Percentiles rank a stretch among this genome's conserved stretches.
Evolutionary conservation across 2,329 filamentous ascomycete genomes (phyloP).

Genomic region (Neonectria faginata): DNA sequence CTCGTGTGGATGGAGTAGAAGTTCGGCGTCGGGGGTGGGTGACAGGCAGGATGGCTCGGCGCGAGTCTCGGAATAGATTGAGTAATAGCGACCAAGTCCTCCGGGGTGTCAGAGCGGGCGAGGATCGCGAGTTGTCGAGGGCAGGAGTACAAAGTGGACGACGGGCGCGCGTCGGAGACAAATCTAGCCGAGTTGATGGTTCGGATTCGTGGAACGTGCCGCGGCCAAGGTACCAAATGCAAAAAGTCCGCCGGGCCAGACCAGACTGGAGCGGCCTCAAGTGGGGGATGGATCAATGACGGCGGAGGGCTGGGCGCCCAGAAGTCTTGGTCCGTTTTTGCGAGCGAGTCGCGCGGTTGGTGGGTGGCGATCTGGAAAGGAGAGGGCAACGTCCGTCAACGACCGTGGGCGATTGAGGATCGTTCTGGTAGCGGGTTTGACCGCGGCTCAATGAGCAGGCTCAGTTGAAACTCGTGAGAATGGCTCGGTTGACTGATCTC

Average conservation of each 20-base stretch:
- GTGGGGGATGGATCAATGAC: conserved; percentile 30
- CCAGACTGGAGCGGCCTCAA: conserved; percentile 17
- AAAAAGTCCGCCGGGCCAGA: conserved; percentile 11
- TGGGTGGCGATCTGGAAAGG: conserved; percentile 11
- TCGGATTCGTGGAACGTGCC: conserved; percentile 36
- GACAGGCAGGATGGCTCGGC: conserved; percentile 3
- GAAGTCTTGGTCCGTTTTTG: conserved; percentile 24
- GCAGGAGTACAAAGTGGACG: conserved; percentile 6
- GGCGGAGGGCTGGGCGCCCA: conserved; percentile 30
- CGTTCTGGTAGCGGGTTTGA: not conserved
- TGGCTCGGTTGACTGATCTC: not conserved
- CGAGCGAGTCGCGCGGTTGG: conserved; percentile 12
- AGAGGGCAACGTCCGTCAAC: not conserved
- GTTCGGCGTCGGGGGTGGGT: not conserved
- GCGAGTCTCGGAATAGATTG: not conserved
- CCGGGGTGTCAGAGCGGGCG: not conserved
- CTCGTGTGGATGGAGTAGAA: not conserved
- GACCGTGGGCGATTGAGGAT: conserved; percentile 3
- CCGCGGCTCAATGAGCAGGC: not conserved
- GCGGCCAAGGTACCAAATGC: conserved; percentile 25
- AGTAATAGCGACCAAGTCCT: not conserved
- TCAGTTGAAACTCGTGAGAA: not conserved
- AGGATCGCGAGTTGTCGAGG: conserved; percentile 10
- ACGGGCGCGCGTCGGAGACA: conserved; percentile 22
- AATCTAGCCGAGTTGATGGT: conserved; percentile 19